These are phyloP conservation scores for Calocybe indica DNA, from an alignment of 768 basidiomycete genomes.

Conservation along the genomic window DNA sequence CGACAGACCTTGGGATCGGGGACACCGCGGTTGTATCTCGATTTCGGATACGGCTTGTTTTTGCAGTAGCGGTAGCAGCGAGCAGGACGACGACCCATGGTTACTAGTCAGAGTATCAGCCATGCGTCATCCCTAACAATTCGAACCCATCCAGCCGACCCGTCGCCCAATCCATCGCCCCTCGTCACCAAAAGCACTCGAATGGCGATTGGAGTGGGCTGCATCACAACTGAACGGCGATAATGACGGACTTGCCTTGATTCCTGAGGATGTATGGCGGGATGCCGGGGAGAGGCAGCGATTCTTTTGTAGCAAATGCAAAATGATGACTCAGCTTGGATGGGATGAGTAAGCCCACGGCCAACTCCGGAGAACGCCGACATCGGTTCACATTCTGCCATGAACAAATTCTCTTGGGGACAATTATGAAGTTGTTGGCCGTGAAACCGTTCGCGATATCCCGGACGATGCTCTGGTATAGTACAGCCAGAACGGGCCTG, in stretches of 20 bases:
- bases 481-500: too few relatives aligned
- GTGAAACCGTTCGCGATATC: too few relatives aligned
- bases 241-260: conserved; percentile 10
- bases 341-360: conserved; percentile 10
- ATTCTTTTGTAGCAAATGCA: conserved; percentile 11
- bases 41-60: conserved; percentile 98
- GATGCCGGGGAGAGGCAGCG: conserved; percentile 1
- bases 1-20: conserved; percentile 83
- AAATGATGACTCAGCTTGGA: conserved; percentile 12
- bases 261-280: conserved; percentile 2
- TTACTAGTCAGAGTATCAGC: conserved; percentile 18
- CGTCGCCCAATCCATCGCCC: not conserved
- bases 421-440: too few relatives aligned
- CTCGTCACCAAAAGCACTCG: not conserved
- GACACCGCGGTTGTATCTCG: conserved; percentile 96
- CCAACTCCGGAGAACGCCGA: conserved; percentile 1
- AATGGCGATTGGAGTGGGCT: not conserved
- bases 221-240: not conserved
- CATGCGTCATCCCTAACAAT: not conserved
- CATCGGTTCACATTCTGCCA: too few relatives aligned
- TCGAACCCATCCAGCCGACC: conserved; percentile 8
- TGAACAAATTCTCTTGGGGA: too few relatives aligned
- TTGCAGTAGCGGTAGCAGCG: conserved; percentile 99
- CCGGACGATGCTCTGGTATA: too few relatives aligned
- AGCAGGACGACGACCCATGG: conserved; percentile 96